These are phyloP conservation scores for Neohortaea acidophila DNA, from an alignment of 495 filamentous ascomycete genomes.

Conservation along the genomic window DNA sequence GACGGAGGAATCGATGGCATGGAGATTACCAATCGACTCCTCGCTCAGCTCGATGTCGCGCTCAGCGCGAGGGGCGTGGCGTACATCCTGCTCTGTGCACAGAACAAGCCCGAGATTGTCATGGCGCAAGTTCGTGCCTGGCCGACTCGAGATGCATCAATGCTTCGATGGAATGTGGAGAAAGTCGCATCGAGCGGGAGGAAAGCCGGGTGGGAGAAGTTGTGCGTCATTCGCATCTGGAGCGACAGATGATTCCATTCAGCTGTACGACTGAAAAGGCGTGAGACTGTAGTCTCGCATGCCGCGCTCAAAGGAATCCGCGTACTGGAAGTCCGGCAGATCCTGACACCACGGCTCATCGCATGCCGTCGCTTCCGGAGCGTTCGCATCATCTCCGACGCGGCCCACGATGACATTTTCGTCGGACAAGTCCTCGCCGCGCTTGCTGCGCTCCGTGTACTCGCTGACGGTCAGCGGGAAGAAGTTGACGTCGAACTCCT, in stretches of 20 bases:
- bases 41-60: slow-evolving; percentile 47
- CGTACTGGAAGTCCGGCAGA: slow-evolving; percentile 10
- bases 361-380: too few relatives aligned
- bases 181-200: slow-evolving; percentile 72
- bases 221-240: slow-evolving; percentile 72
- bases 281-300: too few relatives aligned
- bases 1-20: slow-evolving; percentile 82
- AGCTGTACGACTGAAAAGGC: too few relatives aligned
- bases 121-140: slow-evolving; percentile 45
- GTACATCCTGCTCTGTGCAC: slow-evolving; percentile 76
- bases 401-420: too few relatives aligned
- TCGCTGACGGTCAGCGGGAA: background rate
- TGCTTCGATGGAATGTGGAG: slow-evolving; percentile 50
- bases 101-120: slow-evolving; percentile 68
- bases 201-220: slow-evolving; percentile 80
- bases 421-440: background rate
- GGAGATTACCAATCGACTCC: slow-evolving; percentile 70
- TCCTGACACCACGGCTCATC: slow-evolving; percentile 14
- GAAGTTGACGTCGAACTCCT: slow-evolving; percentile 6
- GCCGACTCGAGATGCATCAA: slow-evolving; percentile 3
- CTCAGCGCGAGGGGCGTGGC: slow-evolving; percentile 60
- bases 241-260: too few relatives aligned
- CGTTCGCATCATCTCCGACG: too few relatives aligned
- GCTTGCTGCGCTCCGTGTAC: background rate
- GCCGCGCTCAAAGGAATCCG: slow-evolving; percentile 1